Base-by-base conservation (phyloP, 352 stramenopile genomes). In the Phytophthora syringae region DNA sequence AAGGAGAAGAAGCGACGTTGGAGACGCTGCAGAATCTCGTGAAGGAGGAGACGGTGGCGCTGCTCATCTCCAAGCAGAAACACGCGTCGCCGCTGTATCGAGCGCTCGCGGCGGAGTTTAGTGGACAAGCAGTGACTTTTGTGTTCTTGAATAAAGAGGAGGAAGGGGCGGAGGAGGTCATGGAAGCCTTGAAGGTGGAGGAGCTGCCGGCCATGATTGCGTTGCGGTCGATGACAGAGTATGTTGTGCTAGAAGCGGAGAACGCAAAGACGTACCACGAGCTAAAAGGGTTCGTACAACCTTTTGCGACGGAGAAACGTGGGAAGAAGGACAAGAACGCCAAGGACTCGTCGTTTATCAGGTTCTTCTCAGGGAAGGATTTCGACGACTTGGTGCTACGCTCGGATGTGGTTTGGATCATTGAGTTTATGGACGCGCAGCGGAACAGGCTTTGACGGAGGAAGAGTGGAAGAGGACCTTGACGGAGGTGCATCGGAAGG, bases 61-160 rank as follows among this genome's bases (percentile, higher is more conserved):
- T 94, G 40, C 45, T 94, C 1, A 48, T 90, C 11, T 91, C 81
- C 43, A 91, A 91, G 55, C 79, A 94, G 48, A 74, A 74, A 39
- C 75, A 78, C 13, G 72, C 84, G 27, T 86, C 86, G 25, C 72
- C 74, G 1, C 49, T 92, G 54, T 94, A 81, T 54, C 75, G 78
- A 48, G 82, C 79, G 7, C 63, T 93, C 5, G 79, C 86, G 7
- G 60, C 84, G 16, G 84, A 91, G 64, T 89, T 90, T 48, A 58
- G 72, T 21, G 52, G 56, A n/a, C 68, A 76, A 36, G 71, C 72
- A 39, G 27, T 92, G 20, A 63, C 22, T 25, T 92, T 92, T 61
- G 70, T 70, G n/a, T 90, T 88, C 13, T 53, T 88, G 11, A 74
- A 67, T 52, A 67, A 67, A 36, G 68, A 83, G 10, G 55, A 83